Evolutionary conservation across 805 yeast genomes (phyloP).

Genomic region (Komagataella ulmi): DNA sequence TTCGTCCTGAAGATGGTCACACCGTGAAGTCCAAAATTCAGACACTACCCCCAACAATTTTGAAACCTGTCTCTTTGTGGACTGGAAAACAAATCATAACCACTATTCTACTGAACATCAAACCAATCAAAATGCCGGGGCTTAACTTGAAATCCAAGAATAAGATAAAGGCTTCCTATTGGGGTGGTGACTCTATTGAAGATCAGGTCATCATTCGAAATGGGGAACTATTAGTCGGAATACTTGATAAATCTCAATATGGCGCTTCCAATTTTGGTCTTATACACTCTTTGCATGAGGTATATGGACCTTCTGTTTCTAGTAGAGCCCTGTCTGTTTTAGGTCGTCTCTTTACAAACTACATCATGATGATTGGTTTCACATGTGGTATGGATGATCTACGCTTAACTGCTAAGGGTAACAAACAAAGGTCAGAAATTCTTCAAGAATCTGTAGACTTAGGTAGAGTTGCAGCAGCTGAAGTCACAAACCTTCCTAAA

Average conservation of each 20-base stretch:
- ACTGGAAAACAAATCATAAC: constrained; percentile 96
- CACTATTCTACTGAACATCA: constrained; percentile 80
- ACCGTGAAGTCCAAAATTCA: constrained; percentile 52
- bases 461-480: constrained; percentile 89
- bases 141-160: constrained; percentile 71
- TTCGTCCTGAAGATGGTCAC: constrained; percentile 96
- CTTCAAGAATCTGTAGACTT: constrained; percentile 64
- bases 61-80: constrained; percentile 87
- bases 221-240: constrained; percentile 87
- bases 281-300: constrained; percentile 92
- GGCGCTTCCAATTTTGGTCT: constrained; percentile 97
- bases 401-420: constrained; percentile 84
- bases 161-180: constrained; percentile 87
- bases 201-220: constrained; percentile 74
- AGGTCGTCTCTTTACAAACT: constrained; percentile 90
- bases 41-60: constrained; percentile 81
- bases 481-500: constrained; percentile 73
- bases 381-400: constrained; percentile 99
- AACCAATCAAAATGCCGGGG: constrained; percentile 84
- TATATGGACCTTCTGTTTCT: constrained; percentile 84
- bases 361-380: constrained; percentile 82
- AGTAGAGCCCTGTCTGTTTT: constrained; percentile 85
- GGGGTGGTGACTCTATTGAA: constrained; percentile 81
- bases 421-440: constrained; percentile 75
- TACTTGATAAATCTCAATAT: constrained; percentile 93